Evolutionary conservation across 2,329 filamentous ascomycete genomes (phyloP).

Genomic region (Venturia carpophila): DNA sequence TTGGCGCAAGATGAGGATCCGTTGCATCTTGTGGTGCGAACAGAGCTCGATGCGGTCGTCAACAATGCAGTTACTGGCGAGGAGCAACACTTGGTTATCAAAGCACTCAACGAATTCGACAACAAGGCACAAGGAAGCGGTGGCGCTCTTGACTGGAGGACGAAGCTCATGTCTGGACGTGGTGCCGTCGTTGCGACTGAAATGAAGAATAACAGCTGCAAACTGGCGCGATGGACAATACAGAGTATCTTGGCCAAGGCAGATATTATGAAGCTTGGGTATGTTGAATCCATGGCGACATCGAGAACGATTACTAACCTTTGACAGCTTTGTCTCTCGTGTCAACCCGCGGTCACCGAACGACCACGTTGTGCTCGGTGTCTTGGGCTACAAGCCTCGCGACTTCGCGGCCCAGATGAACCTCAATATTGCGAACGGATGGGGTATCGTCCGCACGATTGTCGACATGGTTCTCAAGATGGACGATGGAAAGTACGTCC

Average conservation of each 20-base stretch:
- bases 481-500: slow-evolving; percentile 72
- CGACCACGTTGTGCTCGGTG: slow-evolving; percentile 90
- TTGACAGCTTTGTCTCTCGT: slow-evolving; percentile 79
- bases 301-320: slow-evolving; percentile 26
- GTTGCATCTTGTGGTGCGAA: slow-evolving; percentile 84
- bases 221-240: slow-evolving; percentile 94
- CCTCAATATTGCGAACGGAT: slow-evolving; percentile 90
- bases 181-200: slow-evolving; percentile 97
- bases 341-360: slow-evolving; percentile 86
- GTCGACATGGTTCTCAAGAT: slow-evolving; percentile 83
- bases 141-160: slow-evolving; percentile 92
- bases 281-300: slow-evolving; percentile 32
- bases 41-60: slow-evolving; percentile 89
- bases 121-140: slow-evolving; percentile 94
- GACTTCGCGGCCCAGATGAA: slow-evolving; percentile 99
- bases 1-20: slow-evolving; percentile 87
- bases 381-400: slow-evolving; percentile 94
- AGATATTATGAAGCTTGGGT: slow-evolving; percentile 98
- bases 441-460: slow-evolving; percentile 98
- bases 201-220: slow-evolving; percentile 99
- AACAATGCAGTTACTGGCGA: slow-evolving; percentile 91
- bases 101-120: slow-evolving; percentile 98
- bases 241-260: slow-evolving; percentile 95
- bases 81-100: slow-evolving; percentile 84
- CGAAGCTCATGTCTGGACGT: slow-evolving; percentile 86